Evolutionary conservation across 768 basidiomycete genomes (phyloP).

Genomic region (Rhodotorula taiwanensis): DNA sequence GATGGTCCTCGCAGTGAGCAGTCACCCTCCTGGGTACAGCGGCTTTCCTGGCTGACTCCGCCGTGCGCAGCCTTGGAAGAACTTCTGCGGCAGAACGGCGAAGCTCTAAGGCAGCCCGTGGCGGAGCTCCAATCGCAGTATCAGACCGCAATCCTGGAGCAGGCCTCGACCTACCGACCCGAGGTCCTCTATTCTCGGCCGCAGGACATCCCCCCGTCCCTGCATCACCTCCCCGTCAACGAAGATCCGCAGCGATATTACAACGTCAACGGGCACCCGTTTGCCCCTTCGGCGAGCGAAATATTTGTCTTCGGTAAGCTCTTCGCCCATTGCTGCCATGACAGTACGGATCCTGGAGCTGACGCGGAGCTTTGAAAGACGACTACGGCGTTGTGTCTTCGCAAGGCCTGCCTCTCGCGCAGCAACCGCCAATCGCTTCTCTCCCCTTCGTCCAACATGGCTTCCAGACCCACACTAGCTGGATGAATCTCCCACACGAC

Average conservation of each 20-base stretch:
- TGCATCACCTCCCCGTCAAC: not conserved
- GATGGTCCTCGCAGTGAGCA: not conserved
- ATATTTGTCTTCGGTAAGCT: conserved; percentile 21
- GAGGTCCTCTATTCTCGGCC: too few species aligned
- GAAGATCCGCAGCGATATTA: conserved; percentile 1
- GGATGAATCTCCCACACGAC: not conserved
- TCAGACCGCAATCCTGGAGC: not conserved
- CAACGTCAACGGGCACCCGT: not conserved
- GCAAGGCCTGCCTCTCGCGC: conserved; percentile 4
- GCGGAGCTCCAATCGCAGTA: not conserved
- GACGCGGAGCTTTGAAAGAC: not conserved
- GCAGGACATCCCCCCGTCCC: not conserved
- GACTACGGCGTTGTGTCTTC: conserved; percentile 5
- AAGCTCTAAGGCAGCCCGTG: not conserved
- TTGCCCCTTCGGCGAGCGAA: not conserved
- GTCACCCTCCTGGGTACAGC: too few species aligned
- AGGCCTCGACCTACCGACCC: not conserved
- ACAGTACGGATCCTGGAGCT: not conserved
- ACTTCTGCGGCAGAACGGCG: not conserved
- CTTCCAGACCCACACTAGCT: conserved; percentile 8
- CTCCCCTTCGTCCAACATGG: conserved; percentile 4
- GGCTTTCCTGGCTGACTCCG: not conserved
- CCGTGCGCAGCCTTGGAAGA: not conserved
- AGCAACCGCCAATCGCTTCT: not conserved
- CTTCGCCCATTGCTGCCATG: not conserved